Conservation (phyloP, 257 asterid species). For the Paraleonurus japonicus region DNA sequence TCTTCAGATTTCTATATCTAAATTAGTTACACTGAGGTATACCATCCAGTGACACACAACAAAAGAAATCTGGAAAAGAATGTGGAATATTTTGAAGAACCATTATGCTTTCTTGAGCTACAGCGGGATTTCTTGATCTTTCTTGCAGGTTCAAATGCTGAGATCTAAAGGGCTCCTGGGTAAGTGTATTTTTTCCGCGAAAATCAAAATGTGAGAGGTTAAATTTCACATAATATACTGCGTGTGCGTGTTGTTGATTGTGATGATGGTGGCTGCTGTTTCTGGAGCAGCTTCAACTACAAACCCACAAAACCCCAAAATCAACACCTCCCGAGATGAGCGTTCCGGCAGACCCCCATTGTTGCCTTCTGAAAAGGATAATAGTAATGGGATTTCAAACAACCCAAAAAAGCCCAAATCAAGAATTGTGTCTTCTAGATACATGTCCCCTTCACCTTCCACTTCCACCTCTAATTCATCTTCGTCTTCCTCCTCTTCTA, state of each 20-base stretch:
- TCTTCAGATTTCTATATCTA: constrained; percentile 24
- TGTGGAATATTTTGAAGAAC: constrained; percentile 41
- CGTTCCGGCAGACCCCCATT: constrained; percentile 60
- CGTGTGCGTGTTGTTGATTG: constrained; percentile 31
- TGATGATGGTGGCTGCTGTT: constrained; percentile 89
- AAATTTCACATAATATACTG: constrained; percentile 28
- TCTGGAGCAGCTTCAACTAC: constrained; percentile 76
- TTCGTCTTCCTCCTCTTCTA: constrained; percentile 61
- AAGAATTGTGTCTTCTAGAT: constrained; percentile 73
- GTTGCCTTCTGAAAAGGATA: constrained; percentile 80
- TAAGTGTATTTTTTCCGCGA: constrained; percentile 31
- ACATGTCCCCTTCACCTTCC: constrained; percentile 86
- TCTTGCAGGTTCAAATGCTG: constrained; percentile 39
- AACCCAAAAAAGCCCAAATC: constrained; percentile 72
- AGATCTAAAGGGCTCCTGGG: constrained; percentile 40
- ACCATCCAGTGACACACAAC: background rate
- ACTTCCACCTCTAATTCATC: constrained; percentile 74
- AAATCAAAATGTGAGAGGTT: constrained; percentile 60
- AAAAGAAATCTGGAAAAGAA: constrained; percentile 29
- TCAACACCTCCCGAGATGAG: constrained; percentile 37
- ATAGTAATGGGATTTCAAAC: constrained; percentile 48
- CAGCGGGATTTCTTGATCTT: constrained; percentile 56
- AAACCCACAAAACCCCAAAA: constrained; percentile 49
- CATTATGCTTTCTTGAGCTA: constrained; percentile 41
- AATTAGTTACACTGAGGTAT: constrained; percentile 11